Evolutionary conservation across 495 filamentous ascomycete genomes (phyloP).

Genomic region (Xylaria telfairii): DNA sequence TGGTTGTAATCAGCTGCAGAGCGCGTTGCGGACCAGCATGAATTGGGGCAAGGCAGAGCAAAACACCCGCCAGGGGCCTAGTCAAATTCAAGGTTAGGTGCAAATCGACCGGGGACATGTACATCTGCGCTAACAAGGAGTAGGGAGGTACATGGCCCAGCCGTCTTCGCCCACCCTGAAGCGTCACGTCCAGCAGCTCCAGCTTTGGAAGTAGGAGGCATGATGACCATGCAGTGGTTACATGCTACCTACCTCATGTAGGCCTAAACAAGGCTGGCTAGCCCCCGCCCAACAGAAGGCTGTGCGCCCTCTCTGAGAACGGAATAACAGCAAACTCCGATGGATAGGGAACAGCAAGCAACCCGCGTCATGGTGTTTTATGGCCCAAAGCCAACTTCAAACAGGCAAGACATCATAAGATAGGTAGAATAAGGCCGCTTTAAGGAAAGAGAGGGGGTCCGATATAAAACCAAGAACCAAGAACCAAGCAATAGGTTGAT

Average conservation of each 20-base stretch:
- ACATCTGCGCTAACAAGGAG: slow-evolving; percentile 37
- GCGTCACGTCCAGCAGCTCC: neutral
- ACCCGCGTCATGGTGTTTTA: neutral
- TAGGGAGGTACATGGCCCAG: slow-evolving; percentile 30
- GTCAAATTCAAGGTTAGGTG: slow-evolving; percentile 4
- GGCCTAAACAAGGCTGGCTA: slow-evolving; percentile 19
- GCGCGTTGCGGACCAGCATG: slow-evolving; percentile 33
- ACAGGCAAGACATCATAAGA: slow-evolving; percentile 6
- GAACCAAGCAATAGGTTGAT: slow-evolving; percentile 8
- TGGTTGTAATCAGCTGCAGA: slow-evolving; percentile 45
- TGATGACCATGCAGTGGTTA: slow-evolving; percentile 11
- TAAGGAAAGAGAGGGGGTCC: neutral
- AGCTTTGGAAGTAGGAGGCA: slow-evolving; percentile 5
- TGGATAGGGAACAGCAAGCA: neutral
- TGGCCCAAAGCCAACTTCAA: neutral
- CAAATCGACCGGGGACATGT: slow-evolving; percentile 1
- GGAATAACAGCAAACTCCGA: neutral
- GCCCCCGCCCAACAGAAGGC: neutral
- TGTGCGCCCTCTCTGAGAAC: neutral
- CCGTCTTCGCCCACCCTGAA: neutral
- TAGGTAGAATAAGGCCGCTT: slow-evolving; percentile 1
- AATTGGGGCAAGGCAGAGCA: slow-evolving; percentile 34
- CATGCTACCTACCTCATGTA: neutral
- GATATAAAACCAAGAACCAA: neutral
- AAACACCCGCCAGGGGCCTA: slow-evolving; percentile 26